Percentiles rank a stretch among this genome's conserved stretches.
These are phyloP conservation scores for Colletotrichum viniferum DNA, from an alignment of 2,329 filamentous ascomycete genomes.

Conservation along the genomic window DNA sequence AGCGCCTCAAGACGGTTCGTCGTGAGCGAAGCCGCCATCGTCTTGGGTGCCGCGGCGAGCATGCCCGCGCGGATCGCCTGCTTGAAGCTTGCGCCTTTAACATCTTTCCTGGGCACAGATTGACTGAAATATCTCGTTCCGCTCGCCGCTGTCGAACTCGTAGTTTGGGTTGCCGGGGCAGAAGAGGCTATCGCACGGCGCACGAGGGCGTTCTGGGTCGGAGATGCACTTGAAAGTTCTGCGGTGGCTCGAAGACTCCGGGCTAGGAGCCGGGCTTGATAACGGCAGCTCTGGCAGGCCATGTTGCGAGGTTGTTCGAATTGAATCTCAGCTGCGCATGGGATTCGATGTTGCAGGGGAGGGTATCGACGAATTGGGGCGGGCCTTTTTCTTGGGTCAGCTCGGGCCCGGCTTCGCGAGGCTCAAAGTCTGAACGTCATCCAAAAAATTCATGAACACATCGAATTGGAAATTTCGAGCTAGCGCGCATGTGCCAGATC, in stretches of 20 bases:
- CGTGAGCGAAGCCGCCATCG: constrained; percentile 11
- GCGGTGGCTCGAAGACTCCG: constrained; percentile 26
- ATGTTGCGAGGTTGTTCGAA: constrained; percentile 33
- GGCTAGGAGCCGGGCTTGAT: constrained; percentile 45
- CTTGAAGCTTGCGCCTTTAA: not conserved
- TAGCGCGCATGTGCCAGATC: constrained; percentile 2
- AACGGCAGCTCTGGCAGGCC: constrained; percentile 54
- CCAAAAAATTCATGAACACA: constrained; percentile 22
- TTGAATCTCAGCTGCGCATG: not conserved
- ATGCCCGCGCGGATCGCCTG: constrained; percentile 10
- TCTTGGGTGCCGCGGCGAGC: constrained; percentile 18
- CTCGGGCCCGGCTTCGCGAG: not conserved
- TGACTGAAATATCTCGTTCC: constrained; percentile 39
- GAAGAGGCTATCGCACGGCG: not conserved
- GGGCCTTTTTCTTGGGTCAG: not conserved
- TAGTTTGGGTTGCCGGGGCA: not conserved
- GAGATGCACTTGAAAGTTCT: constrained; percentile 11
- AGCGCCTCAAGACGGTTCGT: constrained; percentile 59
- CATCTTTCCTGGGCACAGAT: constrained; percentile 31
- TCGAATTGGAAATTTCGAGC: constrained; percentile 21
- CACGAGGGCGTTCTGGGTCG: not conserved
- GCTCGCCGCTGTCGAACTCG: not conserved
- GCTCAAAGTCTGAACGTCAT: constrained; percentile 23
- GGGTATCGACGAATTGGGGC: not conserved
- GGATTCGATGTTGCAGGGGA: not conserved